phyloP scores from a whole-genome alignment of 192 early-diverging fungal genomes.

The Podila epigama region DNA sequence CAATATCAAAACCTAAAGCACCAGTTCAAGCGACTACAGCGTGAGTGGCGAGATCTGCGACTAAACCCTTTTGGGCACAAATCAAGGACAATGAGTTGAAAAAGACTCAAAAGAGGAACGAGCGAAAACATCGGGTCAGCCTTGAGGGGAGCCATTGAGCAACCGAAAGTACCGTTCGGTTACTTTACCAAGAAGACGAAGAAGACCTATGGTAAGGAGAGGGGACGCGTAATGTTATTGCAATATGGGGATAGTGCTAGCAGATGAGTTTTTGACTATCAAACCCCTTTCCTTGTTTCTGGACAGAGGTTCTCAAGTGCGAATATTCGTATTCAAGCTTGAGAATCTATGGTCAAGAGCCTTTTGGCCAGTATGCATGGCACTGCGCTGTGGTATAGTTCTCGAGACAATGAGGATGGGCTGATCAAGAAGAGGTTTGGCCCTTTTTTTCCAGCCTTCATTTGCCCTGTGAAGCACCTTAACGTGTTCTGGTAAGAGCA shows the following conservation, averaged over 20 bases:
- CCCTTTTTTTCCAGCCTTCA: constrained; percentile 7
- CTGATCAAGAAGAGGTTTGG: constrained; percentile 3
- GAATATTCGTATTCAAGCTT: too few species aligned
- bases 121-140: constrained; percentile 14
- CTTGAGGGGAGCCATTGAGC: constrained; percentile 14
- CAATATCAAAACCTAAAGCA: constrained; percentile 3
- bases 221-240: too few species aligned
- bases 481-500: constrained; percentile 7
- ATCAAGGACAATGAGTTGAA: constrained; percentile 8
- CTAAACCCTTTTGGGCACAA: constrained; percentile 9
- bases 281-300: background rate
- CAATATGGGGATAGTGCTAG: background rate
- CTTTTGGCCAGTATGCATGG: constrained; percentile 5
- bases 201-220: constrained; percentile 5
- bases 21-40: constrained; percentile 9
- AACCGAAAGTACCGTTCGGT: constrained; percentile 6
- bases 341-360: background rate
- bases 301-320: too few species aligned
- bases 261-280: background rate
- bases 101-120: constrained; percentile 8
- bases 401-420: constrained; percentile 10
- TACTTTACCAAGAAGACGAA: constrained; percentile 15
- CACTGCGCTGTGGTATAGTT: constrained; percentile 7
- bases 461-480: constrained; percentile 1
- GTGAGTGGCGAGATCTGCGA: constrained; percentile 4